These are phyloP conservation scores for Sambucus nigra DNA, from an alignment of 129 eudicot species.

Conservation along the genomic window DNA sequence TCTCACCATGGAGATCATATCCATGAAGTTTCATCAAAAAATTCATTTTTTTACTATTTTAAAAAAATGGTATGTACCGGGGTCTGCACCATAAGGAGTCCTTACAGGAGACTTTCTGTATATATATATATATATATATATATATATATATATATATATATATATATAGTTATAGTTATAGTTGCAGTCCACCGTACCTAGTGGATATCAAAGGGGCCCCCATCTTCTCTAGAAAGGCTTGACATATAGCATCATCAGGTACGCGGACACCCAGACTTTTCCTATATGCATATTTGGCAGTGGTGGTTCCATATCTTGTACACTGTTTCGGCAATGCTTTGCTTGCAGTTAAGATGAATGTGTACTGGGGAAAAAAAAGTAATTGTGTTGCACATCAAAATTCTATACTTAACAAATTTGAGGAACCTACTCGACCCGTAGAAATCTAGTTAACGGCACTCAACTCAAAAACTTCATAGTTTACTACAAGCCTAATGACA, in stretches of 20 bases:
- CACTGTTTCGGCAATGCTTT: constrained; percentile 84
- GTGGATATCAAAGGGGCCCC: constrained; percentile 74
- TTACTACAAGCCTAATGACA: not conserved
- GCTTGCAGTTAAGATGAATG: constrained; percentile 91
- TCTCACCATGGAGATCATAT: no score
- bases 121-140: no score
- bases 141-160: no score
- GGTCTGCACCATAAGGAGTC: no score
- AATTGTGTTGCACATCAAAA: constrained; percentile 7
- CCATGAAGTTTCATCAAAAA: no score
- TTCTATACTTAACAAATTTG: not conserved
- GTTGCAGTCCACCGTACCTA: constrained; percentile 27
- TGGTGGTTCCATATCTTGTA: constrained; percentile 56
- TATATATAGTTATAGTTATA: no score
- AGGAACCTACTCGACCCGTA: not conserved
- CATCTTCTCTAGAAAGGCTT: constrained; percentile 73
- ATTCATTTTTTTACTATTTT: no score
- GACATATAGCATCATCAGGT: constrained; percentile 85
- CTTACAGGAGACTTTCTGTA: no score
- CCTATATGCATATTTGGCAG: constrained; percentile 50
- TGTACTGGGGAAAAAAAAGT: no score
- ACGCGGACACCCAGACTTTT: constrained; percentile 81
- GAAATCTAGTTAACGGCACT: not conserved
- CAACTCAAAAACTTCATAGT: not conserved
- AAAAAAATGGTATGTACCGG: no score